Evolutionary conservation across 2,329 filamentous ascomycete genomes (phyloP).

Genomic region (Tolypocladium pustulatum): DNA sequence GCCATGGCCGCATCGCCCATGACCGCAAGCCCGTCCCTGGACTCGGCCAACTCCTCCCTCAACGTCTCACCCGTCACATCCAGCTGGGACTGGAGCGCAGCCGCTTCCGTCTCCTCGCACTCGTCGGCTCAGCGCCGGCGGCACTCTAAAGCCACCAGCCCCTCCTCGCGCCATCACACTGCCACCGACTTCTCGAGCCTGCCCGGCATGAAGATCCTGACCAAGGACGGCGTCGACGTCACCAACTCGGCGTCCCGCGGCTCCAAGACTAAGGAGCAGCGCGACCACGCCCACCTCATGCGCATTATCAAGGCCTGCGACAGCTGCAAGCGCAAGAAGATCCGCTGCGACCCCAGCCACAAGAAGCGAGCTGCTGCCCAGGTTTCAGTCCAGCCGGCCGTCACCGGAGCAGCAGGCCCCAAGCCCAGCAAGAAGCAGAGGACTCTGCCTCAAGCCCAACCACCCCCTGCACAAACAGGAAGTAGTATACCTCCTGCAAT

Average conservation of each 20-base stretch:
- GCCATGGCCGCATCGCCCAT: conserved; percentile 30
- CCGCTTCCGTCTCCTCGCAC: conserved; percentile 19
- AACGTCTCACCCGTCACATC: conserved; percentile 39
- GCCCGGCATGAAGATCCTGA: conserved; percentile 58
- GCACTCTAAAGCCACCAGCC: conserved; percentile 13
- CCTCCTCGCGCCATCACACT: conserved; percentile 16
- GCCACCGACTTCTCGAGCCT: conserved; percentile 38
- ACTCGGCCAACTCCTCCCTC: conserved; percentile 37
- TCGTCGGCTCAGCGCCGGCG: conserved; percentile 15
- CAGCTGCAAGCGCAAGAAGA: conserved; percentile 51
- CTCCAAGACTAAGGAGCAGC: conserved; percentile 57
- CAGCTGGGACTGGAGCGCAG: conserved; percentile 33
- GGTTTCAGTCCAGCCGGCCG: conserved; percentile 13
- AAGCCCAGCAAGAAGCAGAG: conserved; percentile 33
- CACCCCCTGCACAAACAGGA: conserved; percentile 10
- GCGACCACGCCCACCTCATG: conserved; percentile 57
- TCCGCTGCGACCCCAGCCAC: conserved; percentile 50
- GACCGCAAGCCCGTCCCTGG: conserved; percentile 27
- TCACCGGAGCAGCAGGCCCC: conserved; percentile 7
- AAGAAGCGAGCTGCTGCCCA: conserved; percentile 33
- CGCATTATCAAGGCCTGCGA: conserved; percentile 59
- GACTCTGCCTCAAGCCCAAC: conserved; percentile 9
- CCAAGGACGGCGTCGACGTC: conserved; percentile 50
- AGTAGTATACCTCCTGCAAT: conserved; percentile 1
- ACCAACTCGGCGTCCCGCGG: conserved; percentile 52